Percentiles rank a stretch among this genome's conserved stretches.
Evolutionary conservation across 1,284 basidiomycete species (phyloP).

Genomic region (Singerocomus inundabilis): DNA sequence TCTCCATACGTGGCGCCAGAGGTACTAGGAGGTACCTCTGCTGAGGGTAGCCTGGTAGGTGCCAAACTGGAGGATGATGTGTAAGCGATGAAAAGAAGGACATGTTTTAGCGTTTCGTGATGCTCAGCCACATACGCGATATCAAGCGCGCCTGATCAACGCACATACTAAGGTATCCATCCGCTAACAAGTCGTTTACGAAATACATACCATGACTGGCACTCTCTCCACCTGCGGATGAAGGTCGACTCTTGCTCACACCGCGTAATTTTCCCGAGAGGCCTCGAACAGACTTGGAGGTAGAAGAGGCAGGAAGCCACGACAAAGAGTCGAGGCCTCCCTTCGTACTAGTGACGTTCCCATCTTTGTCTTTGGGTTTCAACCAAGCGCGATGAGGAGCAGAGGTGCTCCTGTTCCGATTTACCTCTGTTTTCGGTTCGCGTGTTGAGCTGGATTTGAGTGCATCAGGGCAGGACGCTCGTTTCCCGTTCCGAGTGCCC

Average conservation of each 20-base stretch:
- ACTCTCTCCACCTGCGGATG: constrained; percentile 11
- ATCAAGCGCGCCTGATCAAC: constrained; percentile 44
- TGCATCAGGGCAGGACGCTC: constrained; percentile 20
- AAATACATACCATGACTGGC: constrained; percentile 21
- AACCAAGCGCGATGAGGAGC: constrained; percentile 73
- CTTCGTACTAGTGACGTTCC: constrained; percentile 5
- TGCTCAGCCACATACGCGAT: constrained; percentile 78
- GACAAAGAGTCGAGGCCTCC: constrained; percentile 11
- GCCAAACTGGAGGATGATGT: constrained; percentile 28
- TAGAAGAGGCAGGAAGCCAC: constrained; percentile 11
- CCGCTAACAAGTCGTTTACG: background rate
- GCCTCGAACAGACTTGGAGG: constrained; percentile 18
- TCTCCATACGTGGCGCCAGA: constrained; percentile 42
- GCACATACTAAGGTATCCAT: background rate
- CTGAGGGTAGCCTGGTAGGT: constrained; percentile 35
- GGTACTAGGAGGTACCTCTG: constrained; percentile 58
- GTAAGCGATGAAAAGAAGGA: constrained; percentile 58
- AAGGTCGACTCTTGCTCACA: constrained; percentile 23
- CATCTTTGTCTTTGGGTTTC: constrained; percentile 32
- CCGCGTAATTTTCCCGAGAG: constrained; percentile 24
- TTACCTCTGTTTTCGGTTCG: constrained; percentile 35
- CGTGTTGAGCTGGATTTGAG: constrained; percentile 6
- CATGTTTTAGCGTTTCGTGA: constrained; percentile 76
- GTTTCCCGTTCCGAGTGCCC: constrained; percentile 19
- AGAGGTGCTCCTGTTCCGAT: constrained; percentile 63